These are phyloP conservation scores for Penicillium verrucosum DNA, from an alignment of 2,329 filamentous ascomycete genomes.

Conservation along the genomic window DNA sequence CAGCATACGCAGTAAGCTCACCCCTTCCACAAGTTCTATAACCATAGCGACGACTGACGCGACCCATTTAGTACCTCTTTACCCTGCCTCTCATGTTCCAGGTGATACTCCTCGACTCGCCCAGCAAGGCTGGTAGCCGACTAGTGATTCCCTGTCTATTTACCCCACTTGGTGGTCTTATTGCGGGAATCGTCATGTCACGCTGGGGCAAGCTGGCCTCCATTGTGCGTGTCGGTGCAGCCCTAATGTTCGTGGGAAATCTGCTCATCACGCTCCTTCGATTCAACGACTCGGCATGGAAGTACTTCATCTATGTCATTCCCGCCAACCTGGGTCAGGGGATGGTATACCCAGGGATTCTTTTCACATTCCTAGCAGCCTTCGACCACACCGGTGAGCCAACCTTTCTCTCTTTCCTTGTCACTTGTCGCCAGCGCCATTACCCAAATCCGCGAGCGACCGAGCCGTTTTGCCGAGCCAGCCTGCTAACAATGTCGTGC, in stretches of 20 bases:
- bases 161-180: constrained; percentile 44
- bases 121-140: constrained; percentile 45
- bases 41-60: neutral
- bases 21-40: neutral
- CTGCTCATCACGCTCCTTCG: constrained; percentile 39
- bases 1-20: constrained; percentile 58
- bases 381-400: constrained; percentile 59
- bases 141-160: constrained; percentile 47
- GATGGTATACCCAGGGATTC: constrained; percentile 47
- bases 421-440: neutral
- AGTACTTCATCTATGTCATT: constrained; percentile 46
- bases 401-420: neutral
- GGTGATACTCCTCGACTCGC: constrained; percentile 41
- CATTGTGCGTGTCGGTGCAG: constrained; percentile 41
- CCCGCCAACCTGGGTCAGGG: constrained; percentile 49
- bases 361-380: constrained; percentile 61
- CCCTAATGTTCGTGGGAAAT: constrained; percentile 47
- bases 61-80: constrained; percentile 42
- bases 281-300: constrained; percentile 45
- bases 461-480: neutral
- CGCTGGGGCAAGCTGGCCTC: constrained; percentile 45
- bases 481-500: neutral
- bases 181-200: constrained; percentile 48
- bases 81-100: constrained; percentile 48
- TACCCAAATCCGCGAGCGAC: neutral